Base-by-base conservation (phyloP, 2,329 filamentous ascomycete genomes). In the Teratosphaeria nubilosa region DNA sequence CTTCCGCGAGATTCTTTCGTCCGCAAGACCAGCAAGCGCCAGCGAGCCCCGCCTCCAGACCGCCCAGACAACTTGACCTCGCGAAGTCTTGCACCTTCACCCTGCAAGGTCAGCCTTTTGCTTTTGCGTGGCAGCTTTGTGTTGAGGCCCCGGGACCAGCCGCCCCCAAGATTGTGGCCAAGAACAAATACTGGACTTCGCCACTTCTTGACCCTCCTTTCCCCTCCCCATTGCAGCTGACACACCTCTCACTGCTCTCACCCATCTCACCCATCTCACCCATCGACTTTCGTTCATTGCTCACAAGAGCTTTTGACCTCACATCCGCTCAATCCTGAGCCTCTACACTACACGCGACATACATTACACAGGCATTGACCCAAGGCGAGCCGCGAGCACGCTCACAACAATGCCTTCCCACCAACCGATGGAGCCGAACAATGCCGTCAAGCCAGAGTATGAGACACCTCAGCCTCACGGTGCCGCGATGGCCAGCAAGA, bases 391-490 rank as follows among this genome's bases (percentile, higher is more conserved):
- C 20, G 16, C 10, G n/a, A 48, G 41, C 41, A 48, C n/a, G n/a
- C 16, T n/a, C 32, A n/a, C 14, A 55, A 53, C 56, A 63, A 82
- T 81, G 79, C 77, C 78, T 68, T 80, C 78, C 51, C 75, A 77
- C 68, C 79, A 81, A 66, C 74, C 78, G 59, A 73, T 73, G 59
- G 74, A 75, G 56, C 75, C 75, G 72, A 71, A 76, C 64, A 64
- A 72, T 64, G 78, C 78, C 68, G 73, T 79, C 65, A 75, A 80
- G 70, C 76, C 78, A 60, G 70, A 77, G 62, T 78, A 72, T 64
- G 68, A 76, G 61, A 75, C 75, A 56, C 67, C 68, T 53, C 73
- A 78, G 69, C 73, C 75, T 13, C 73, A 74, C 24, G 62, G 76
- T 51, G 76, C 76, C 72, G 78, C 79, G 31, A 77, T 76, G 68